Percentiles rank a stretch among this genome's conserved stretches.
Evolutionary conservation across 2,329 filamentous ascomycete species (phyloP).

Genomic region (Fusarium sp.): DNA sequence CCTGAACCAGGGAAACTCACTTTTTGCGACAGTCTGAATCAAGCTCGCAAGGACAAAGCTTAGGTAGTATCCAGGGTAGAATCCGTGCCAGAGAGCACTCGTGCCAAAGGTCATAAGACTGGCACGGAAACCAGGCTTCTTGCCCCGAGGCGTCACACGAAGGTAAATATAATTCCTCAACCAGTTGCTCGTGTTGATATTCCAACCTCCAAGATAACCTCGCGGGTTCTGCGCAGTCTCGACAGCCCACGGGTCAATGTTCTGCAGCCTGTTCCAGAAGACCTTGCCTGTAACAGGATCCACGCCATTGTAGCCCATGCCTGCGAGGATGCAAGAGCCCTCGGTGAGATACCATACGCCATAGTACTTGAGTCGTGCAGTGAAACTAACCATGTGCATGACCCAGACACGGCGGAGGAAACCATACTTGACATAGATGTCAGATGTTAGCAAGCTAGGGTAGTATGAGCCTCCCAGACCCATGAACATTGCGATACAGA

Average conservation of each 20-base stretch:
- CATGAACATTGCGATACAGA: conserved; percentile 85
- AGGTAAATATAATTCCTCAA: conserved; percentile 95
- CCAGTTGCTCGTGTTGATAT: conserved; percentile 99
- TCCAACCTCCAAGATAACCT: conserved; percentile 92
- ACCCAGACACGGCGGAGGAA: conserved; percentile 81
- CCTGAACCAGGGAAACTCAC: conserved; percentile 66
- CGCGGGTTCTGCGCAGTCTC: conserved; percentile 95
- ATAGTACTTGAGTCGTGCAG: conserved; percentile 92
- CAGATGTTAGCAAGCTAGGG: conserved; percentile 72
- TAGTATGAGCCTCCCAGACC: conserved; percentile 77
- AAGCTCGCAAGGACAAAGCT: conserved; percentile 91
- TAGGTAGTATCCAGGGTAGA: conserved; percentile 96
- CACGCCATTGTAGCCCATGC: conserved; percentile 93
- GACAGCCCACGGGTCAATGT: conserved; percentile 87
- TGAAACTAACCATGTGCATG: conserved; percentile 86
- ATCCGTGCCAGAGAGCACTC: conserved; percentile 97
- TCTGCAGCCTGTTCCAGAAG: conserved; percentile 88
- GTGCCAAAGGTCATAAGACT: conserved; percentile 95
- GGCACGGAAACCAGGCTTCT: conserved; percentile 95
- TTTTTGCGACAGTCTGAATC: conserved; percentile 93
- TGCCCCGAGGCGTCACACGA: conserved; percentile 92
- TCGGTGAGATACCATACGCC: conserved; percentile 95
- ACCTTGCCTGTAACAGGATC: conserved; percentile 87
- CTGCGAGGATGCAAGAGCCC: conserved; percentile 92
- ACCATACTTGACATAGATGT: conserved; percentile 74